Conservation (phyloP, 75 land plant species). For the Chamaecyparis obtusa region DNA sequence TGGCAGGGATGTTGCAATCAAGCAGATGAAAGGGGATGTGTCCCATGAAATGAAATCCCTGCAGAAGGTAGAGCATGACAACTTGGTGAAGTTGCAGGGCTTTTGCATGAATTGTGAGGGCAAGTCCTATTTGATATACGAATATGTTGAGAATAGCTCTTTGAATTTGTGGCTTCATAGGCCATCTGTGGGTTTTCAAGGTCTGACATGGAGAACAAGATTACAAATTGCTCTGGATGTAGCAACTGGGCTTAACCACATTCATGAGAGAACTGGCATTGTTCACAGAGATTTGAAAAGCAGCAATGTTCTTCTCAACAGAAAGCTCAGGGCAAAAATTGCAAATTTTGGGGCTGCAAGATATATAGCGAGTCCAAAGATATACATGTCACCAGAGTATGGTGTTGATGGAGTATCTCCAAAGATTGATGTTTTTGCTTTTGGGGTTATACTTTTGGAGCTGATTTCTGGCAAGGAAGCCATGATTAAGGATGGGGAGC, state of each 20-base stretch:
- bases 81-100: slow-evolving; percentile 36
- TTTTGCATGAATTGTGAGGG: slow-evolving; percentile 22
- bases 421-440: slow-evolving; percentile 45
- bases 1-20: slow-evolving; percentile 40
- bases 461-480: slow-evolving; percentile 43
- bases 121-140: slow-evolving; percentile 34
- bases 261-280: slow-evolving; percentile 45
- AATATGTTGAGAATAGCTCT: slow-evolving; percentile 49
- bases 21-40: slow-evolving; percentile 38
- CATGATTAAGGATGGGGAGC: slow-evolving; percentile 16
- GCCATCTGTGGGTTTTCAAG: background rate
- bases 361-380: slow-evolving; percentile 17
- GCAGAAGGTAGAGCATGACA: slow-evolving; percentile 18
- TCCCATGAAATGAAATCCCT: slow-evolving; percentile 36
- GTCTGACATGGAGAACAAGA: slow-evolving; percentile 31
- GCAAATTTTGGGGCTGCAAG: slow-evolving; percentile 50
- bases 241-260: slow-evolving; percentile 47
- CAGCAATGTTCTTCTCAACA: slow-evolving; percentile 53
- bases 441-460: slow-evolving; percentile 47
- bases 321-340: slow-evolving; percentile 36
- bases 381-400: slow-evolving; percentile 48
- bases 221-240: slow-evolving; percentile 48
- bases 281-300: slow-evolving; percentile 49
- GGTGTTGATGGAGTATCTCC: slow-evolving; percentile 26
- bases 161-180: slow-evolving; percentile 29